Conservation (phyloP, 345 rosid genomes). For the Crucihimalaya himalaica region DNA sequence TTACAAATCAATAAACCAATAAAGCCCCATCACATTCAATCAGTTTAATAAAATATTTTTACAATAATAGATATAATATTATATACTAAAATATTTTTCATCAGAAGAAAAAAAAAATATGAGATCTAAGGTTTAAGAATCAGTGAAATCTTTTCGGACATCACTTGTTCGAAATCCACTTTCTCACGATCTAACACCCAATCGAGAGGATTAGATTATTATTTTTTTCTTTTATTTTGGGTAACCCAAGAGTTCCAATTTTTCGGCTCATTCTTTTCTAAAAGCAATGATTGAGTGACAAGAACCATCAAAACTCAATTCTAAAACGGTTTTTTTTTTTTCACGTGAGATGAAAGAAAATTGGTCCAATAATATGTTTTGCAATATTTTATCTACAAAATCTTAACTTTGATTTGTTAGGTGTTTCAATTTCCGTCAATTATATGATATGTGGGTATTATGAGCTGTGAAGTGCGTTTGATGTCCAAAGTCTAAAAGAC, state of each 20-base stretch:
- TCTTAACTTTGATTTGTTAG: background rate
- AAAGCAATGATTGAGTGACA: background rate
- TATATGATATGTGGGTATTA: slow-evolving; percentile 17
- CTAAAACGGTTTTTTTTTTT: background rate
- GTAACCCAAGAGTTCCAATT: background rate
- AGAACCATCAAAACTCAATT: background rate
- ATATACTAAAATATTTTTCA: too few relatives aligned
- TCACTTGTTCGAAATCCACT: slow-evolving; percentile 14
- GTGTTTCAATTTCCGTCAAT: background rate
- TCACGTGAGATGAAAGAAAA: background rate
- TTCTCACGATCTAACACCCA: background rate
- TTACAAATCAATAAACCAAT: too few relatives aligned
- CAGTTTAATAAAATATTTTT: too few relatives aligned
- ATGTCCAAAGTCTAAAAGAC: slow-evolving; percentile 18
- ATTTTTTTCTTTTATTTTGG: background rate
- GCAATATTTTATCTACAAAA: background rate
- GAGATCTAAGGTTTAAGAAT: too few relatives aligned
- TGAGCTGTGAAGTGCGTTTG: slow-evolving; percentile 22
- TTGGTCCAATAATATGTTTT: background rate
- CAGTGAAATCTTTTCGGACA: slow-evolving; percentile 27
- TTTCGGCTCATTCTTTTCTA: background rate
- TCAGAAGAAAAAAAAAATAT: too few relatives aligned
- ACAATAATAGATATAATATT: too few relatives aligned
- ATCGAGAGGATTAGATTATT: background rate
- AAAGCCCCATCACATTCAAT: too few relatives aligned